Percentiles rank a stretch among this genome's conserved stretches.
phyloP scores from a whole-genome alignment of 2,329 filamentous ascomycete genomes.

The Aureobasidium mangrovei region DNA sequence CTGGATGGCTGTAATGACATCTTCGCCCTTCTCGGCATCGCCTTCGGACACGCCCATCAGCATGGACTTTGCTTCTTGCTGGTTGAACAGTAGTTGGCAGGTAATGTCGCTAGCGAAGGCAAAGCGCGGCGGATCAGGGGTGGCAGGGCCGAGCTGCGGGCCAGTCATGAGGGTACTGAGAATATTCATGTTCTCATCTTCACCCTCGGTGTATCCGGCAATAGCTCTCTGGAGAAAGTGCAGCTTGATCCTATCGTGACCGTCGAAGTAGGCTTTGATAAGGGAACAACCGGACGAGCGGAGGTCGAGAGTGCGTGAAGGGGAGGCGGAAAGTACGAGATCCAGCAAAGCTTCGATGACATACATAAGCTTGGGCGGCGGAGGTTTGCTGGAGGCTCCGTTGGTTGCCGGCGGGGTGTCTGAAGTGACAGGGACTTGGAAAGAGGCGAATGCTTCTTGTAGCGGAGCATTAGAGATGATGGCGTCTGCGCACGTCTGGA shows the following conservation, averaged over 20 bases:
- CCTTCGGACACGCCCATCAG: constrained; percentile 82
- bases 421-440: constrained; percentile 53
- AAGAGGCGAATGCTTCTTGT: constrained; percentile 82
- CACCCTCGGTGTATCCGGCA: constrained; percentile 68
- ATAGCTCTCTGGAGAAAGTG: constrained; percentile 87
- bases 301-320: constrained; percentile 63
- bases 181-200: constrained; percentile 73
- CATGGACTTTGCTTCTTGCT: constrained; percentile 66
- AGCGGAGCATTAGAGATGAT: constrained; percentile 71
- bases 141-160: constrained; percentile 46
- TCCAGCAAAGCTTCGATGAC: constrained; percentile 91
- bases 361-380: constrained; percentile 45
- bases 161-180: constrained; percentile 71
- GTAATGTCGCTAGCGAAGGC: constrained; percentile 87
- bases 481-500: constrained; percentile 78
- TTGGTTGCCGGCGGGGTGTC: constrained; percentile 35
- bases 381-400: constrained; percentile 42
- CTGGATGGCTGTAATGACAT: constrained; percentile 91
- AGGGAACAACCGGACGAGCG: constrained; percentile 81
- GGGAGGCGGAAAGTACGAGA: constrained; percentile 61
- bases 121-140: constrained; percentile 71
- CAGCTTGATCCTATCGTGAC: constrained; percentile 68
- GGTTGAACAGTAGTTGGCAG: constrained; percentile 76
- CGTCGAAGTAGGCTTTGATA: constrained; percentile 83
- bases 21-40: constrained; percentile 79